These are phyloP conservation scores for Boletellus ananiceps DNA, from an alignment of 768 basidiomycete species.

Conservation along the genomic window DNA sequence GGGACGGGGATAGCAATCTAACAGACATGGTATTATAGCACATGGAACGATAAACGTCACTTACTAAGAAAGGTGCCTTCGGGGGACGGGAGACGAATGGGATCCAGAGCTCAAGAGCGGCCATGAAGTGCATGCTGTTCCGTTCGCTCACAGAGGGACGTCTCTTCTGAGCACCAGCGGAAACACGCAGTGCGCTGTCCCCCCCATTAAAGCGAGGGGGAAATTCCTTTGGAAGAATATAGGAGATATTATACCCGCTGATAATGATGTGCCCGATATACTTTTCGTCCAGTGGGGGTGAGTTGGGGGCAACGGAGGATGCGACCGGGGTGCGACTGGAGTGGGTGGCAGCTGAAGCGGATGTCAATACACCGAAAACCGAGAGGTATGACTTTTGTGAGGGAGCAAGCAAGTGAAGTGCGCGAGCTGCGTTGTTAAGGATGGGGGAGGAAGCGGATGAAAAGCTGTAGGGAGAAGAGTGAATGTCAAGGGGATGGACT, in stretches of 20 bases:
- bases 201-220: slow-evolving; percentile 28
- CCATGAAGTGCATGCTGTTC: slow-evolving; percentile 70
- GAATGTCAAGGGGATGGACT: slow-evolving; percentile 70
- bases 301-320: slow-evolving; percentile 20
- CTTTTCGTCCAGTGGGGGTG: slow-evolving; percentile 53
- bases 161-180: slow-evolving; percentile 35
- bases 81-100: slow-evolving; percentile 67
- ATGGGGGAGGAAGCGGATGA: slow-evolving; percentile 58
- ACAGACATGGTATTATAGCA: slow-evolving; percentile 6
- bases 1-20: slow-evolving; percentile 77
- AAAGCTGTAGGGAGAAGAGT: slow-evolving; percentile 72
- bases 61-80: slow-evolving; percentile 67
- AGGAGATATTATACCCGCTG: slow-evolving; percentile 72
- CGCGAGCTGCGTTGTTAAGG: slow-evolving; percentile 63
- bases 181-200: slow-evolving; percentile 21
- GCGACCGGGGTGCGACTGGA: slow-evolving; percentile 35
- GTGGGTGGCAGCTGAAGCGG: slow-evolving; percentile 28
- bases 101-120: slow-evolving; percentile 71
- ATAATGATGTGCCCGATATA: slow-evolving; percentile 75
- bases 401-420: slow-evolving; percentile 60
- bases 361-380: slow-evolving; percentile 44
- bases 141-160: slow-evolving; percentile 54
- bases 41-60: slow-evolving; percentile 14
- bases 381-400: slow-evolving; percentile 57
- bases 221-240: slow-evolving; percentile 68